A percentile compares a stretch with the other conserved stretches of the same genome.
phyloP scores from a whole-genome alignment of 2,329 filamentous ascomycete genomes.

The Scedosporium dehoogii region DNA sequence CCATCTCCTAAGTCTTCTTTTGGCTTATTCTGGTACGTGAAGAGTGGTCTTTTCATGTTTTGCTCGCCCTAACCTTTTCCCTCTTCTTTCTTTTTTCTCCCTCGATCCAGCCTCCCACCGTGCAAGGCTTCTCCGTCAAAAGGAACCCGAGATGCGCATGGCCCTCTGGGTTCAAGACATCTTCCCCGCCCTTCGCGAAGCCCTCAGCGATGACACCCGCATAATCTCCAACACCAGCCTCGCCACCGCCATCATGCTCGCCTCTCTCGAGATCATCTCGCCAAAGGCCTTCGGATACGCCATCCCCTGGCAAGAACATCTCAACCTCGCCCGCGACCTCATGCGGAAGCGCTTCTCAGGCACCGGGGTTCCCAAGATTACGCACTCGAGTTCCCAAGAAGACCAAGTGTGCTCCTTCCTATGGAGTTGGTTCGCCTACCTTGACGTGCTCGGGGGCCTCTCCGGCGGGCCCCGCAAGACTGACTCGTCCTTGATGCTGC shows the following conservation, averaged over 20 bases:
- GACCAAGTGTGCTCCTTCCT: constrained; percentile 60
- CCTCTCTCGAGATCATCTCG: constrained; percentile 74
- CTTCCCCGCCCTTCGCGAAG: constrained; percentile 60
- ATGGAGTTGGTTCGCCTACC: constrained; percentile 73
- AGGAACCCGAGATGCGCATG: constrained; percentile 67
- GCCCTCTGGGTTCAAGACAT: constrained; percentile 72
- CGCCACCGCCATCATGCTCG: constrained; percentile 75
- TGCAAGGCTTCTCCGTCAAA: constrained; percentile 61
- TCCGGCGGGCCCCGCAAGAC: constrained; percentile 45
- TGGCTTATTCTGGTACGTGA: constrained; percentile 57
- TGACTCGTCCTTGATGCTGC: constrained; percentile 37
- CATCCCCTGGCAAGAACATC: constrained; percentile 71
- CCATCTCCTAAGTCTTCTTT: constrained; percentile 64
- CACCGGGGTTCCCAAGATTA: constrained; percentile 19
- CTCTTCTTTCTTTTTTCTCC: neutral
- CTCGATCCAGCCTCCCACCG: constrained; percentile 56
- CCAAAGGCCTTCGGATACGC: constrained; percentile 72
- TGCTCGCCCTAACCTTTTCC: neutral
- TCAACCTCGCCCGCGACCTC: constrained; percentile 65
- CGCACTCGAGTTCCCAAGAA: constrained; percentile 20
- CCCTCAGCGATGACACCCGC: constrained; percentile 50
- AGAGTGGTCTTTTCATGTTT: neutral
- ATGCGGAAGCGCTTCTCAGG: constrained; percentile 48
- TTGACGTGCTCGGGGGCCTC: constrained; percentile 69
- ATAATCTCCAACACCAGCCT: constrained; percentile 64